Evolutionary conservation across 2,329 filamentous ascomycete species (phyloP), one percentile per base, ranked within the genome.

Genomic region (Aphanocladium album): DNA sequence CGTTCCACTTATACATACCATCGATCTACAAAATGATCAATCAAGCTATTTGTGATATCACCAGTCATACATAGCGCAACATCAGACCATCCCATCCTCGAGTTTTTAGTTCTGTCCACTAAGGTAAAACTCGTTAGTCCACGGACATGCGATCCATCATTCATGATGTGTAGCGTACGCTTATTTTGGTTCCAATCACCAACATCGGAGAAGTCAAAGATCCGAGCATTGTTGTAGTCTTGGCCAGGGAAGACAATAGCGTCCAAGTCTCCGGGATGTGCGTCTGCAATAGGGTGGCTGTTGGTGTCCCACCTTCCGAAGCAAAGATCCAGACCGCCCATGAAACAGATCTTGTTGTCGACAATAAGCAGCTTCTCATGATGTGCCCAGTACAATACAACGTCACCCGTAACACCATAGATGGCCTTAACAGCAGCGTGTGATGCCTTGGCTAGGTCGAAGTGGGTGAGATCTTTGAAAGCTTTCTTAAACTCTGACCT

Each of bases 61-160:
- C 92, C 92, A 16, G 81, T 82, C 61, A 96, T 73, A 66, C 86
- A 91, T 60, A 97, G 79, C 12, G 89, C 87, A 62, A 96, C 84
- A 73, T 96, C 93, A 16, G 89, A 91, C 93, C 93, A 96, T 21
- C 92, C 92, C 91, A 96, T 96, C 62, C 93, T 84, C 2, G 90
- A 91, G 73, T 81, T 90, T 69, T 86, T 85, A 12, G 86, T 88
- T 54, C 93, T 84, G 68, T 96, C 89, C 21, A 97, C 80, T 83
- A 53, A 14, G 17, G 50, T 12, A 57, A 16, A 8, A 35, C n/a
- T 37, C 4, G 57, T 39, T 14, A 30, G 30, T 43, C 5, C 16
- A n/a, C n/a, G n/a, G n/a, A n/a, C n/a, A n/a, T 23, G 14, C 35
- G 25, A 7, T 11, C 2, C 1, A 35, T 3, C 16, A 53, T 1